A percentile compares a stretch with the other conserved stretches of the same genome.
Evolutionary conservation across 208 protist species (phyloP).

Genomic region (Acanthamoeba sp.): DNA sequence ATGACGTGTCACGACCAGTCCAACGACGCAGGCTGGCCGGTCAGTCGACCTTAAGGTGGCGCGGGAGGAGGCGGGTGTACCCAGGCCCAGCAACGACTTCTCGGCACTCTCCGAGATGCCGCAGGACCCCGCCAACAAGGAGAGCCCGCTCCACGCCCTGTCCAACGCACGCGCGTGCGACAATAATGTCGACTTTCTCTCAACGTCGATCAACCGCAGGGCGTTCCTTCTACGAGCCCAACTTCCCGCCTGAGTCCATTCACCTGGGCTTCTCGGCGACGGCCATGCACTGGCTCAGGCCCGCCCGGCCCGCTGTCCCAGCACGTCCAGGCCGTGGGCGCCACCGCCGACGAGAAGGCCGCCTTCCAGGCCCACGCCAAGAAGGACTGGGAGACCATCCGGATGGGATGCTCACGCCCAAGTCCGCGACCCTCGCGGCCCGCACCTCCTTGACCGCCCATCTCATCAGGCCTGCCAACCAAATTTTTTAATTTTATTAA

Average conservation of each 20-base stretch:
- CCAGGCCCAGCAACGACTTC: not conserved
- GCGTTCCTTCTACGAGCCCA: slow-evolving; percentile 38
- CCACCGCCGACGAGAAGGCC: not conserved
- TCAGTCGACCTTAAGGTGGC: not conserved
- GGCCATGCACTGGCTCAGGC: slow-evolving; percentile 37
- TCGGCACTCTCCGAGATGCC: not conserved
- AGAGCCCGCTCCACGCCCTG: not conserved
- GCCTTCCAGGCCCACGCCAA: not conserved
- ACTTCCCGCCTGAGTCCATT: slow-evolving; percentile 15
- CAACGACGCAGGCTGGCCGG: no score
- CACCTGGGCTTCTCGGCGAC: slow-evolving; percentile 45
- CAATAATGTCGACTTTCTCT: not conserved
- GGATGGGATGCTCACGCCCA: slow-evolving; percentile 35
- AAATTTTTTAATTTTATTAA: not conserved
- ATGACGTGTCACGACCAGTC: no score
- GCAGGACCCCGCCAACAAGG: not conserved
- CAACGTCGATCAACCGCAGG: no score
- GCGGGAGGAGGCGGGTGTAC: not conserved
- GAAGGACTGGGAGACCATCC: not conserved
- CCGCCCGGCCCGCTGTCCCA: not conserved
- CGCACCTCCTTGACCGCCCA: not conserved
- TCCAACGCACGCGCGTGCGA: not conserved
- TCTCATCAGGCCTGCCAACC: not conserved
- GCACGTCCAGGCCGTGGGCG: slow-evolving; percentile 20
- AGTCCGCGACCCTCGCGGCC: not conserved